phyloP scores from a whole-genome alignment of 202 grass and related monocot species.

The Brachypodium distachyon region DNA sequence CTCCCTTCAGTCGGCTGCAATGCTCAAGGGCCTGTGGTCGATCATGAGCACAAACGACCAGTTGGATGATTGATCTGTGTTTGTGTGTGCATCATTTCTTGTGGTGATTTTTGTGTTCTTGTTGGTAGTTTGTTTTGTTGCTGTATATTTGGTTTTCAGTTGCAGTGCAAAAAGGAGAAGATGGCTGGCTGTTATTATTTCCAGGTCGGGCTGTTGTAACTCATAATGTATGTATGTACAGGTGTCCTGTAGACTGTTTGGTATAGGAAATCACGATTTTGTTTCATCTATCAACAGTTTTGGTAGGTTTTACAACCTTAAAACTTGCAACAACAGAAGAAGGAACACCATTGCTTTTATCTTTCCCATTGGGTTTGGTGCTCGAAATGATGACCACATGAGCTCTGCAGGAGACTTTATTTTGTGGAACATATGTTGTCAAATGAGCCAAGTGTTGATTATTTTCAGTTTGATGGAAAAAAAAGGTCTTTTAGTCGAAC shows the following conservation, averaged over 20 bases:
- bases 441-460: neutral
- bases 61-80: constrained; percentile 19
- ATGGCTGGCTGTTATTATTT: neutral
- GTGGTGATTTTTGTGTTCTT: neutral
- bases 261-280: neutral
- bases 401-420: neutral
- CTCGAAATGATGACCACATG: neutral
- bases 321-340: neutral
- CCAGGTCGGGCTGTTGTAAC: constrained; percentile 9
- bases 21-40: constrained; percentile 49
- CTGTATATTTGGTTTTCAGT: constrained; percentile 17
- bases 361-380: neutral
- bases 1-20: constrained; percentile 31
- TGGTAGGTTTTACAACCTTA: neutral
- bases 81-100: neutral
- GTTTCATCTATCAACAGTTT: neutral
- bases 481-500: neutral
- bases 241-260: neutral
- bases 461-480: neutral
- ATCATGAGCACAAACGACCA: constrained; percentile 28
- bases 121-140: constrained; percentile 13
- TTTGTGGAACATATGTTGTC: neutral
- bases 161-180: neutral
- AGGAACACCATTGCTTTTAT: neutral
- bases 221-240: neutral